A percentile compares a stretch with the other conserved stretches of the same genome.
phyloP scores from a whole-genome alignment of 2,329 filamentous ascomycete species.

The Aschersonia sp. region DNA sequence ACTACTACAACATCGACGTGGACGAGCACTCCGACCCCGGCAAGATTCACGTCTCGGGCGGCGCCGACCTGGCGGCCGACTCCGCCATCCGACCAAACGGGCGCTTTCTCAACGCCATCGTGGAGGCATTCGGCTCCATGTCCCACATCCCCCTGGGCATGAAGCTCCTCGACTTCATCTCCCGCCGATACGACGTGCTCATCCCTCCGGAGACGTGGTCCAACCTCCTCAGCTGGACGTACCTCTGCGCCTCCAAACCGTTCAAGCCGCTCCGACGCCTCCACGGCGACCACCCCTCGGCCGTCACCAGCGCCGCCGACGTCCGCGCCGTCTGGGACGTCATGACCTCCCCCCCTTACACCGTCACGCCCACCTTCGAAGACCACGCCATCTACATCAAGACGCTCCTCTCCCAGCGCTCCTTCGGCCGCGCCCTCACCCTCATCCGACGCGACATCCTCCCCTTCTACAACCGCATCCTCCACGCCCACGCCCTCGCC shows the following conservation, averaged over 20 bases:
- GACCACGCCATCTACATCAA: conserved; percentile 35
- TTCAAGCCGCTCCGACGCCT: conserved; percentile 20
- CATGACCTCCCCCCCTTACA: conserved; percentile 45
- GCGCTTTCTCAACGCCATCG: conserved; percentile 49
- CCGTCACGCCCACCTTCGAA: conserved; percentile 38
- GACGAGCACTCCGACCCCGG: conserved; percentile 6
- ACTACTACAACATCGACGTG: conserved; percentile 16
- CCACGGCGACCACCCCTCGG: conserved; percentile 12
- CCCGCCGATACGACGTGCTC: conserved; percentile 39
- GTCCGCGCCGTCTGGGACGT: conserved; percentile 40
- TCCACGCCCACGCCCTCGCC: conserved; percentile 11
- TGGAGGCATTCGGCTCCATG: conserved; percentile 54
- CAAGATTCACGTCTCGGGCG: conserved; percentile 13
- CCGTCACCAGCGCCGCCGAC: conserved; percentile 23
- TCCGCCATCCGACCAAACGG: conserved; percentile 44
- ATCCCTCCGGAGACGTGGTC: conserved; percentile 49
- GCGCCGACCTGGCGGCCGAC: conserved; percentile 24
- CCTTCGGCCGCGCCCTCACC: conserved; percentile 16
- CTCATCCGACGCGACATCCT: conserved; percentile 25
- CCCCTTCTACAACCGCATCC: conserved; percentile 18
- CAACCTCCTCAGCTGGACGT: conserved; percentile 53
- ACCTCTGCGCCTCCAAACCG: conserved; percentile 33
- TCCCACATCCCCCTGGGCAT: conserved; percentile 45
- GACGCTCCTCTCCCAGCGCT: conserved; percentile 17
- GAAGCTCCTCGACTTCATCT: conserved; percentile 47